Percentiles rank a stretch among this genome's conserved stretches.
Conservation (phyloP, 176 grass and related monocot genomes). For the Bothriochloa decipiens region DNA sequence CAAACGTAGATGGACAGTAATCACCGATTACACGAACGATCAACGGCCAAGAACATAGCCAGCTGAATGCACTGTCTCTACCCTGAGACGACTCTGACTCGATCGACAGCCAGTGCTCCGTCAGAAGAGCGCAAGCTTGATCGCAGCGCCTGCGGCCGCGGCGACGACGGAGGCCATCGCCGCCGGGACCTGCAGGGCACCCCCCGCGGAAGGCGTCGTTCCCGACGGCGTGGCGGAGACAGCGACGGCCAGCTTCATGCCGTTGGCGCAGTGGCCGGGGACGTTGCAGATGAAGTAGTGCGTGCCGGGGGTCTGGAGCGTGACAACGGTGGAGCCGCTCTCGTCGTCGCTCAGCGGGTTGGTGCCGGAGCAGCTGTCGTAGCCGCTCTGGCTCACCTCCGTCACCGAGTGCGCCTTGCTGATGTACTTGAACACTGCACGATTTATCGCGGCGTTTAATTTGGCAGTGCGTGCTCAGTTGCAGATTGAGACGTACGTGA, state of each 20-base stretch:
- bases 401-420: constrained; percentile 66
- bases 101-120: not conserved
- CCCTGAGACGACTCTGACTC: constrained; percentile 12
- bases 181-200: not conserved
- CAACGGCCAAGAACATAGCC: not conserved
- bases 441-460: not conserved
- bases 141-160: constrained; percentile 11
- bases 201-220: not conserved
- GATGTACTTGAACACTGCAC: constrained; percentile 68
- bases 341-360: constrained; percentile 57
- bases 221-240: constrained; percentile 30
- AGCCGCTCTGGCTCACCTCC: constrained; percentile 62
- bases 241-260: constrained; percentile 72
- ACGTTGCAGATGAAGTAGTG: constrained; percentile 75
- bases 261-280: constrained; percentile 56
- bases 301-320: constrained; percentile 42
- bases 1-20: not conserved
- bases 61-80: constrained; percentile 41
- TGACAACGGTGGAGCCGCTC: constrained; percentile 46
- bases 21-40: not conserved
- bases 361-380: constrained; percentile 53
- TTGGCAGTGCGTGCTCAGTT: not conserved
- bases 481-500: not conserved
- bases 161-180: constrained; percentile 19
- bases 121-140: constrained; percentile 54